Conservation (phyloP, 495 filamentous ascomycete genomes). For the Penicillium turbatum region DNA sequence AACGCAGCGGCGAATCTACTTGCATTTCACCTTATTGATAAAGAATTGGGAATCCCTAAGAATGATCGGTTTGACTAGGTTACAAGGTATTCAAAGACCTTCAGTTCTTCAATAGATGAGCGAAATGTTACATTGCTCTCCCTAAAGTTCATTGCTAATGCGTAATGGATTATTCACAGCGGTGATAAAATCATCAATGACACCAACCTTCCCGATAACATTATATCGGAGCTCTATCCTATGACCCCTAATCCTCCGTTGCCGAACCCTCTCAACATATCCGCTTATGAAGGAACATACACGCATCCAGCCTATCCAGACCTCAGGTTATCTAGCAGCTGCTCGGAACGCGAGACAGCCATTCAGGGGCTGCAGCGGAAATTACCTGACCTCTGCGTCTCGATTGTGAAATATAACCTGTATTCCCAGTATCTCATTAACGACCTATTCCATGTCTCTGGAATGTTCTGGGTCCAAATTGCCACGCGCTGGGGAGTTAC, state of each 20-base stretch:
- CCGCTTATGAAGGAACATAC: slow-evolving; percentile 7
- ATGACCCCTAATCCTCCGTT: slow-evolving; percentile 6
- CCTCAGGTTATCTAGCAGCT: slow-evolving; percentile 1
- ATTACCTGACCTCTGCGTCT: background rate
- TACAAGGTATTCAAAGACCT: slow-evolving; percentile 5
- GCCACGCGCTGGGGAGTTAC: background rate
- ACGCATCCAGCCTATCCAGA: slow-evolving; percentile 10
- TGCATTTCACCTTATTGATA: slow-evolving; percentile 11
- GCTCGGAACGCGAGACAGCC: background rate
- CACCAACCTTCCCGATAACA: slow-evolving; percentile 5
- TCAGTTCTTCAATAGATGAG: background rate
- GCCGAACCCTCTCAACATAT: slow-evolving; percentile 5
- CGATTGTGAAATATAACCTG: background rate
- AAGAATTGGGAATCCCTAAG: slow-evolving; percentile 2
- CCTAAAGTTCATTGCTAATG: no score
- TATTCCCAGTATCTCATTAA: slow-evolving; percentile 1
- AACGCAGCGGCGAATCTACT: slow-evolving; percentile 6
- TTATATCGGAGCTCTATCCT: slow-evolving; percentile 8
- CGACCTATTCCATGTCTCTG: slow-evolving; percentile 4
- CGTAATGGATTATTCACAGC: background rate
- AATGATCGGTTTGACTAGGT: slow-evolving; percentile 7
- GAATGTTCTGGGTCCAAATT: slow-evolving; percentile 5
- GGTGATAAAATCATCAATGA: slow-evolving; percentile 7
- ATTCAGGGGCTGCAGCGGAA: background rate
- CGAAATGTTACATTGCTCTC: background rate